A percentile compares a stretch with the other conserved stretches of the same genome.
Conservation (phyloP, 2,329 filamentous ascomycete genomes). For the Alternaria gansuensis region DNA sequence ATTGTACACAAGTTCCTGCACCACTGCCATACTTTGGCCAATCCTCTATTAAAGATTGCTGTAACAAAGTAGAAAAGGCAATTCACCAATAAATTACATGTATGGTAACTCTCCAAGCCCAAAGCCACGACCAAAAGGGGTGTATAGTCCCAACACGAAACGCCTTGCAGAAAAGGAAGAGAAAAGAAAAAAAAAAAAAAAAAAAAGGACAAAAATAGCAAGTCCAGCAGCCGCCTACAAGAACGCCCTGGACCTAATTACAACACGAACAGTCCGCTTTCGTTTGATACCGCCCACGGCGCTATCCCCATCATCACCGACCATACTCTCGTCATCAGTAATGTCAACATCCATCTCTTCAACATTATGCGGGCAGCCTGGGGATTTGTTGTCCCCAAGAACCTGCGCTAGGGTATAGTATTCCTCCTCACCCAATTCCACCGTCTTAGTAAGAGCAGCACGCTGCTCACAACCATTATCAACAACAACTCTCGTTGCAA, state of each 20-base stretch:
- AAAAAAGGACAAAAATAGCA: background rate
- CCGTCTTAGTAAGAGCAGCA: constrained; percentile 20
- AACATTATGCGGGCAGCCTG: constrained; percentile 7
- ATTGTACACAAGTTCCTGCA: background rate
- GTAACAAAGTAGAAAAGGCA: background rate
- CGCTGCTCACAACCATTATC: constrained; percentile 1
- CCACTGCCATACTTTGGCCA: background rate
- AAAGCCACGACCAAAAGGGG: background rate
- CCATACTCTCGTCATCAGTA: constrained; percentile 31
- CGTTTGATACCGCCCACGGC: constrained; percentile 36
- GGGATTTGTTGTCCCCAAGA: constrained; percentile 7
- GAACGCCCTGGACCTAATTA: constrained; percentile 50
- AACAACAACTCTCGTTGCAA: constrained; percentile 26
- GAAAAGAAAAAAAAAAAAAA: background rate
- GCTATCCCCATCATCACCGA: constrained; percentile 25
- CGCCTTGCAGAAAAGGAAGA: background rate
- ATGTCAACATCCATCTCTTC: constrained; percentile 36
- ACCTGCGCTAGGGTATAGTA: constrained; percentile 9
- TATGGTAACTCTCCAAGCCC: background rate
- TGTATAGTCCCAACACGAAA: background rate
- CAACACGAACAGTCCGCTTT: constrained; percentile 43
- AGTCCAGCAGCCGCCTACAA: constrained; percentile 28
- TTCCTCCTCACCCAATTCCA: constrained; percentile 23
- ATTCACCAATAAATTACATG: background rate
- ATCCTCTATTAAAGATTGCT: background rate